phyloP scores from a whole-genome alignment of 352 stramenopile species.

The Globisporangium sylvaticum region DNA sequence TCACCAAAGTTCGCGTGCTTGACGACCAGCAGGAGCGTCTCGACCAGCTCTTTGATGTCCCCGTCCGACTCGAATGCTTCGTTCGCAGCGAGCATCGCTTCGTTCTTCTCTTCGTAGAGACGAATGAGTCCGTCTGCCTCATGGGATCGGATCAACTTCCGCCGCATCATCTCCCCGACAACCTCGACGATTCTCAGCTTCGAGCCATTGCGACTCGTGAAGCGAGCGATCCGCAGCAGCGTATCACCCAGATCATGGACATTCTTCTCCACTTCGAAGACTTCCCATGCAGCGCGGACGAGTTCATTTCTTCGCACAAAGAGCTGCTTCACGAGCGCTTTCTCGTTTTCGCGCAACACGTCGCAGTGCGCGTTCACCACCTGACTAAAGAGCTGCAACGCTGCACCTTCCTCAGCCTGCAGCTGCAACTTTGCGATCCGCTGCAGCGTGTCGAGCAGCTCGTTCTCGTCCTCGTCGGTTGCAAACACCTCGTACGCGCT shows the following conservation, averaged over 20 bases:
- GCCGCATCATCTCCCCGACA: conserved; percentile 64
- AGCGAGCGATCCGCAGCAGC: conserved; percentile 46
- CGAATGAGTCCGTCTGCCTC: conserved; percentile 61
- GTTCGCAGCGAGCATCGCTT: conserved; percentile 64
- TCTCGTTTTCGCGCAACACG: conserved; percentile 25
- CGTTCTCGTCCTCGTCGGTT: conserved; percentile 48
- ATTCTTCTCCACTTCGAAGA: conserved; percentile 44
- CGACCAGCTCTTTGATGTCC: conserved; percentile 71
- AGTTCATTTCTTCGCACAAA: conserved; percentile 44
- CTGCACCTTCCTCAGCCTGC: conserved; percentile 36
- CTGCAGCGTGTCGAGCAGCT: conserved; percentile 70
- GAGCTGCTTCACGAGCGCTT: conserved; percentile 40
- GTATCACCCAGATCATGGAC: conserved; percentile 43
- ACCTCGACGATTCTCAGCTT: conserved; percentile 56
- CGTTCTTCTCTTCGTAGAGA: conserved; percentile 66
- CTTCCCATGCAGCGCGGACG: conserved; percentile 46
- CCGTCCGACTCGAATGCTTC: conserved; percentile 70
- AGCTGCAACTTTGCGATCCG: conserved; percentile 65
- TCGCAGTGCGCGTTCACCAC: conserved; percentile 40
- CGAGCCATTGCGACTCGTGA: conserved; percentile 42
- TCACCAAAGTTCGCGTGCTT: conserved; percentile 71
- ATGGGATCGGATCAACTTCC: conserved; percentile 36
- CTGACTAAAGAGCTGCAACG: conserved; percentile 24
- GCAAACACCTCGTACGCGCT: conserved; percentile 69
- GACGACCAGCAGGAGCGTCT: conserved; percentile 76